Evolutionary conservation across 768 basidiomycete genomes (phyloP).

Genomic region (Pisolithus marmoratus): DNA sequence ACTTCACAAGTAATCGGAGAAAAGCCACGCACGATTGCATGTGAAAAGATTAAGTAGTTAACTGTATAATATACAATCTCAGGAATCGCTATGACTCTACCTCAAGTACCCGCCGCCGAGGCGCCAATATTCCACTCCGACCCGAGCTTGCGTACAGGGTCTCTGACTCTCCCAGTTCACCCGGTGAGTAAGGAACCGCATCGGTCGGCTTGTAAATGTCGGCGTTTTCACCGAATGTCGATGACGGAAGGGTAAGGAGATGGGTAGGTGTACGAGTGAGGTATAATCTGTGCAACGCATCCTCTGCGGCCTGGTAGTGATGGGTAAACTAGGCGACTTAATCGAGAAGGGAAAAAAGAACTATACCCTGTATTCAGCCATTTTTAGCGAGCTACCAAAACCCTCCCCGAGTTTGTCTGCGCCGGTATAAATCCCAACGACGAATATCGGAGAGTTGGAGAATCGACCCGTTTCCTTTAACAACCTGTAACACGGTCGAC

Average conservation of each 20-base stretch:
- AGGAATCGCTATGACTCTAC: too few relatives aligned
- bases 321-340: too few relatives aligned
- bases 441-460: constrained; percentile 82
- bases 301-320: constrained; percentile 67
- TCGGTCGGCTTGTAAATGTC: constrained; percentile 41
- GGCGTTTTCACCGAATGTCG: constrained; percentile 59
- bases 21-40: too few relatives aligned
- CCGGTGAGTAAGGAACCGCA: constrained; percentile 45
- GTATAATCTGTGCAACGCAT: constrained; percentile 63
- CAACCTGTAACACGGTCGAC: constrained; percentile 42
- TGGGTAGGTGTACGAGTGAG: too few relatives aligned
- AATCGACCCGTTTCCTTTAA: constrained; percentile 91
- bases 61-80: too few relatives aligned
- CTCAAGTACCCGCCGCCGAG: too few relatives aligned
- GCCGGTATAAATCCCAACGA: constrained; percentile 91
- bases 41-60: too few relatives aligned
- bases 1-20: too few relatives aligned
- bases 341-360: background rate
- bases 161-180: constrained; percentile 53
- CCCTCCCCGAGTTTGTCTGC: constrained; percentile 88
- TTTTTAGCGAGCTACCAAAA: constrained; percentile 73
- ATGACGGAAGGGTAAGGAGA: constrained; percentile 56
- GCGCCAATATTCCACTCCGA: background rate
- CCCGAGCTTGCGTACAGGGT: constrained; percentile 26
- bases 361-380: constrained; percentile 69